Conservation (phyloP, 164 flowering plant species). For the Annona cherimola region DNA sequence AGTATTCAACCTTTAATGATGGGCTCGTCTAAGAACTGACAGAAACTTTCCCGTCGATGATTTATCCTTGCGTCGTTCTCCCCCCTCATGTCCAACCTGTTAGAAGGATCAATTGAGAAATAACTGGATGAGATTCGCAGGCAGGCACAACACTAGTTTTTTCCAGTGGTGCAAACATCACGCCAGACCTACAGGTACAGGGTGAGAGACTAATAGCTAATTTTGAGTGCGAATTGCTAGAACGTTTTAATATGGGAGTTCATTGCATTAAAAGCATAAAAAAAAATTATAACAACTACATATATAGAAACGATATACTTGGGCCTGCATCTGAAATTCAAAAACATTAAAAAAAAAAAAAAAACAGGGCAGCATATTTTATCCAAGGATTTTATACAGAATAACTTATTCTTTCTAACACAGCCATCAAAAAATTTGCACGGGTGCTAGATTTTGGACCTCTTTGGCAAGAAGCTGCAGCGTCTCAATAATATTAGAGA, state of each 20-base stretch:
- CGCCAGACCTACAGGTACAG: too few relatives aligned
- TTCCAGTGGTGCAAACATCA: too few relatives aligned
- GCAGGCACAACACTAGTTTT: neutral
- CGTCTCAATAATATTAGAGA: slow-evolving; percentile 64
- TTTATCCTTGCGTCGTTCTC: slow-evolving; percentile 40
- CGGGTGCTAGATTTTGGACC: slow-evolving; percentile 28
- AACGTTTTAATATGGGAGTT: too few relatives aligned
- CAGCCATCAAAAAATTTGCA: neutral
- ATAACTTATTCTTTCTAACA: too few relatives aligned
- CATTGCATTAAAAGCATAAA: too few relatives aligned
- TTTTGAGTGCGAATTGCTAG: too few relatives aligned
- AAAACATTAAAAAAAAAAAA: too few relatives aligned
- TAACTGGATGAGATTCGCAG: neutral
- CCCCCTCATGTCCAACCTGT: slow-evolving; percentile 50
- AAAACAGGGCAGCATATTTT: too few relatives aligned
- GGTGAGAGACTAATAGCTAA: too few relatives aligned
- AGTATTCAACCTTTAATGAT: slow-evolving; percentile 26
- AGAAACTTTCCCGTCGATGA: slow-evolving; percentile 34
- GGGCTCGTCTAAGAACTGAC: slow-evolving; percentile 35
- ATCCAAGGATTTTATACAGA: too few relatives aligned
- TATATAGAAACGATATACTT: neutral
- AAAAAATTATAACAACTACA: too few relatives aligned
- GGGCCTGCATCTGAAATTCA: too few relatives aligned
- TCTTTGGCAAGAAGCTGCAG: slow-evolving; percentile 54
- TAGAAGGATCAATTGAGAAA: neutral